Conservation (phyloP, 2,329 filamentous ascomycete genomes). For the Pyricularia sp. region DNA sequence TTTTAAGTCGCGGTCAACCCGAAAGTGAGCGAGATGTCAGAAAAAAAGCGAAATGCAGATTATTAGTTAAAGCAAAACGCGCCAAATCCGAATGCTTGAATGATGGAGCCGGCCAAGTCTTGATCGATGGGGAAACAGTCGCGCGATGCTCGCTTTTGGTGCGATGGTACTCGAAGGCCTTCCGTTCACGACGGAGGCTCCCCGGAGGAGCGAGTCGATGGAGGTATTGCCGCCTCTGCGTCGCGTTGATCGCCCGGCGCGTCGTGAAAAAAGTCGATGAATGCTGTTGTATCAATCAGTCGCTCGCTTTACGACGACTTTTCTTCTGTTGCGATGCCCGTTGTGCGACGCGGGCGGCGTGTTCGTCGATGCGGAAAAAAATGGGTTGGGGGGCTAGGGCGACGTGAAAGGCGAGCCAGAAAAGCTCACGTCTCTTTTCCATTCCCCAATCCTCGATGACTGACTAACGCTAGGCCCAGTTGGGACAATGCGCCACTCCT, state of each 20-base stretch:
- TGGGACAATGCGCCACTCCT: conserved; percentile 15
- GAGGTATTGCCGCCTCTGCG: conserved; percentile 3
- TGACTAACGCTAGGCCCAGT: conserved; percentile 26
- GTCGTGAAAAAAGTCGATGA: background rate
- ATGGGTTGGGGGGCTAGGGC: background rate
- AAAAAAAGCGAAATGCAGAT: background rate
- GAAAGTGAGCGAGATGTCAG: background rate
- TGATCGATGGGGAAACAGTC: background rate
- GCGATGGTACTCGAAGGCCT: background rate
- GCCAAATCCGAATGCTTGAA: background rate
- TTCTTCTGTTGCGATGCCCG: conserved; percentile 13
- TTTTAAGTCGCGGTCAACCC: conserved; percentile 4
- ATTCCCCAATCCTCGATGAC: conserved; percentile 23
- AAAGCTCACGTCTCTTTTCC: conserved; percentile 27
- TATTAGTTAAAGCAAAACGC: background rate
- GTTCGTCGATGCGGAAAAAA: conserved; percentile 3
- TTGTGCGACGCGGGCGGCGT: conserved; percentile 36
- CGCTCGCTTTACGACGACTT: background rate
- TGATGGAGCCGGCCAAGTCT: background rate
- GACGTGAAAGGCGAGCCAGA: conserved; percentile 23
- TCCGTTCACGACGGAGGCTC: conserved; percentile 4
- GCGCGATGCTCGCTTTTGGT: background rate
- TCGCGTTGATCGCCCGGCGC: conserved; percentile 5
- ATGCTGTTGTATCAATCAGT: conserved; percentile 1
- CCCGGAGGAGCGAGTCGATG: conserved; percentile 6